Percentiles rank a stretch among this genome's conserved stretches.
Evolutionary conservation across 2,329 filamentous ascomycete species (phyloP).

Genomic region (Davidsoniella virescens): DNA sequence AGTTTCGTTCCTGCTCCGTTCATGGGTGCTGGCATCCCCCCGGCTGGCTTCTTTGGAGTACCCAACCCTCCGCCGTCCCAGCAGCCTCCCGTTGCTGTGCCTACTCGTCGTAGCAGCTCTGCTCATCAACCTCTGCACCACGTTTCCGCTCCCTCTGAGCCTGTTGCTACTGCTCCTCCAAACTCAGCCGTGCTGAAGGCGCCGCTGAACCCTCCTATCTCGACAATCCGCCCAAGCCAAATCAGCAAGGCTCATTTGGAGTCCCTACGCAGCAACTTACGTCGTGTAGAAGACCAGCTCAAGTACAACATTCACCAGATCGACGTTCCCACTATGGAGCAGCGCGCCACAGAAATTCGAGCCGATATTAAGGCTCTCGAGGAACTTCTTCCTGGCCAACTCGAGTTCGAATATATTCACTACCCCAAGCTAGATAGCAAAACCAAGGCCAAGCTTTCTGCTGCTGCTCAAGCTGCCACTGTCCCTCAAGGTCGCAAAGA

Average conservation of each 20-base stretch:
- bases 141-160: not conserved
- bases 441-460: slow-evolving; percentile 1
- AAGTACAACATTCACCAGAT: slow-evolving; percentile 47
- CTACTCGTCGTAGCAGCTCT: slow-evolving; percentile 2
- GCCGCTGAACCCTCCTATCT: slow-evolving; percentile 28
- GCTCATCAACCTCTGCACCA: not conserved
- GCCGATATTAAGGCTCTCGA: slow-evolving; percentile 35
- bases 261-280: slow-evolving; percentile 31
- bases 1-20: slow-evolving; percentile 8
- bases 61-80: slow-evolving; percentile 1
- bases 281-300: slow-evolving; percentile 36
- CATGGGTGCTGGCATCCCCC: slow-evolving; percentile 8
- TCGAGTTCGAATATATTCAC: slow-evolving; percentile 28
- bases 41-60: slow-evolving; percentile 1
- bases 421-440: slow-evolving; percentile 23
- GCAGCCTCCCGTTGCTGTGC: not conserved
- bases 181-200: slow-evolving; percentile 6
- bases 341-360: slow-evolving; percentile 26
- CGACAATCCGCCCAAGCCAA: slow-evolving; percentile 45
- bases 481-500: slow-evolving; percentile 9
- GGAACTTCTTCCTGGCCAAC: slow-evolving; percentile 27
- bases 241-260: slow-evolving; percentile 43
- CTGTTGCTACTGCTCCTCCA: not conserved
- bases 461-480: not conserved
- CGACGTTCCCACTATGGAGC: slow-evolving; percentile 35